These are phyloP conservation scores for Jaapia argillacea DNA, from an alignment of 768 basidiomycete species.

Conservation along the genomic window DNA sequence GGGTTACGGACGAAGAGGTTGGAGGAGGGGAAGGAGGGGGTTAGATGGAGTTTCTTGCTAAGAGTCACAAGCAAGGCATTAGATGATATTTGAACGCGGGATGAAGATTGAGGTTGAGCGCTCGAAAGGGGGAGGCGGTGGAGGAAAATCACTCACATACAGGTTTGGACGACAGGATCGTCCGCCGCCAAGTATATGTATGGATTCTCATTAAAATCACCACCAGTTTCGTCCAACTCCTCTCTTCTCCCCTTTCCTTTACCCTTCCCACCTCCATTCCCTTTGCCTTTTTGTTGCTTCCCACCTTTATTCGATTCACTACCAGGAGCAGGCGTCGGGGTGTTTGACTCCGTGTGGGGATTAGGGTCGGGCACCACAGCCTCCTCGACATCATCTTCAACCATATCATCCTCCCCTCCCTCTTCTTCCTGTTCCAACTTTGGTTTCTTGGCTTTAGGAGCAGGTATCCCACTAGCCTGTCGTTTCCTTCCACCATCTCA, in stretches of 20 bases:
- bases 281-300: slow-evolving; percentile 7
- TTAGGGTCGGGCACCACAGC: background rate
- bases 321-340: background rate
- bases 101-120: too few relatives aligned
- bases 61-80: background rate
- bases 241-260: slow-evolving; percentile 11
- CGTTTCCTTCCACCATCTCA: slow-evolving; percentile 35
- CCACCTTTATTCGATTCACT: slow-evolving; percentile 1
- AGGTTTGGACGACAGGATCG: slow-evolving; percentile 59
- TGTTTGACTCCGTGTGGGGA: background rate
- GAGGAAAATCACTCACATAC: slow-evolving; percentile 45
- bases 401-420: slow-evolving; percentile 12
- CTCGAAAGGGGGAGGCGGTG: background rate
- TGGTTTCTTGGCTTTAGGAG: slow-evolving; percentile 41
- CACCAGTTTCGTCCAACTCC: slow-evolving; percentile 12
- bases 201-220: slow-evolving; percentile 72
- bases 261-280: too few relatives aligned
- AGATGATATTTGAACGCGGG: too few relatives aligned
- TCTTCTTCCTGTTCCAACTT: slow-evolving; percentile 25
- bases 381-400: slow-evolving; percentile 11
- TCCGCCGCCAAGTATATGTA: slow-evolving; percentile 70
- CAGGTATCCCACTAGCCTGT: slow-evolving; percentile 28
- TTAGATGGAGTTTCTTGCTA: slow-evolving; percentile 68
- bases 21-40: slow-evolving; percentile 55
- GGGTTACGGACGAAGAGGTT: slow-evolving; percentile 87